Conservation (phyloP, 2,329 filamentous ascomycete species). For the Cercospora citrullina region DNA sequence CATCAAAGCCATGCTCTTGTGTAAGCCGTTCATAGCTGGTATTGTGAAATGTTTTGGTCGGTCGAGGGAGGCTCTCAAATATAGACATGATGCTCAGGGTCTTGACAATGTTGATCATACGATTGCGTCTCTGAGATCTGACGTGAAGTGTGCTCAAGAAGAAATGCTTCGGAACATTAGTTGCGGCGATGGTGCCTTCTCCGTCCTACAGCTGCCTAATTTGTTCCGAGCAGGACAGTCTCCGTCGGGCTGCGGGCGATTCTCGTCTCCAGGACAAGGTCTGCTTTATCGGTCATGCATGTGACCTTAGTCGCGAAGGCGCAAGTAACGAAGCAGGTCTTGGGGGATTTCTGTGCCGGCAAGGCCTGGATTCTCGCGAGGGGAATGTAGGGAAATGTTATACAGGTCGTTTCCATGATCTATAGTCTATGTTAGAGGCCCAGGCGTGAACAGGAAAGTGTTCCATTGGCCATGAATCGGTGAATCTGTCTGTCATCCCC, state of each 20-base stretch:
- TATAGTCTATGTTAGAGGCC: not conserved
- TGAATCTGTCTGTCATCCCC: not conserved
- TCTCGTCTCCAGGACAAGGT: not conserved
- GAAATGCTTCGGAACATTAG: not conserved
- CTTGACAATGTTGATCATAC: not conserved
- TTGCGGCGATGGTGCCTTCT: not conserved
- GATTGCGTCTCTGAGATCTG: not conserved
- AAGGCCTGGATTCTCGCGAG: not conserved
- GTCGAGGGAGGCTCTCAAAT: slow-evolving; percentile 20
- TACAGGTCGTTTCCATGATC: not conserved
- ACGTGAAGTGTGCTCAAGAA: not conserved
- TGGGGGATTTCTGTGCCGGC: not conserved
- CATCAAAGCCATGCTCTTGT: slow-evolving; percentile 26
- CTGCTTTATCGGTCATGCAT: not conserved
- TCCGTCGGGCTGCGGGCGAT: not conserved
- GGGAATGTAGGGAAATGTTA: not conserved
- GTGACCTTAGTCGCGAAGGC: not conserved
- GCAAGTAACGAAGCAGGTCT: not conserved
- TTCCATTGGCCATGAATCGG: not conserved
- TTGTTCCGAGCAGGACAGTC: not conserved
- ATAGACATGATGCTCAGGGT: slow-evolving; percentile 1
- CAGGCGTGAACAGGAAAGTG: not conserved
- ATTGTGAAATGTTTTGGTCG: slow-evolving; percentile 30
- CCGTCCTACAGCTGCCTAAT: not conserved
- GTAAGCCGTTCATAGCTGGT: slow-evolving; percentile 29